Percentiles rank a stretch among this genome's conserved stretches.
Conservation (phyloP, 78 protist genomes). For the Protostelium mycophagum region DNA sequence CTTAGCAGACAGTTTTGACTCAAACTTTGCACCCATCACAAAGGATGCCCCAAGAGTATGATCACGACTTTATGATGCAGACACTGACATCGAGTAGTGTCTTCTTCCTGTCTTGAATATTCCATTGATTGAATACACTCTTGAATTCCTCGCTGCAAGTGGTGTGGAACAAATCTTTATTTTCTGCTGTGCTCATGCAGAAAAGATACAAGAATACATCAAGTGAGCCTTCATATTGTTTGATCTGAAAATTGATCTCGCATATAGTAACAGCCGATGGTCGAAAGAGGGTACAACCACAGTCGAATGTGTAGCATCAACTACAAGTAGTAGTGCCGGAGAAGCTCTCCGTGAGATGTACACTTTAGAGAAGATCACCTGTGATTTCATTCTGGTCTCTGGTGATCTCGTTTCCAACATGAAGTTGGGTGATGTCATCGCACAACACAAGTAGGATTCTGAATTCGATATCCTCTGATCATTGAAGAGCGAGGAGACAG, state of each 20-base stretch:
- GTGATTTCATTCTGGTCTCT: slow-evolving; percentile 68
- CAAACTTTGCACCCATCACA: slow-evolving; percentile 44
- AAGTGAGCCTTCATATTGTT: slow-evolving; percentile 5
- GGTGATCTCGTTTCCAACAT: slow-evolving; percentile 79
- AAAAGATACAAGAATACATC: slow-evolving; percentile 40
- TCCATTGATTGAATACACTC: slow-evolving; percentile 84
- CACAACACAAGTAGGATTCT: slow-evolving; percentile 68
- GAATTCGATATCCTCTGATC: too few relatives aligned
- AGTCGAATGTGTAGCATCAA: slow-evolving; percentile 19
- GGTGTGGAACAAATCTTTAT: slow-evolving; percentile 72
- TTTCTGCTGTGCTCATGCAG: slow-evolving; percentile 64
- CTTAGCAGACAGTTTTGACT: slow-evolving; percentile 56
- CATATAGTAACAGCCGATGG: slow-evolving; percentile 46
- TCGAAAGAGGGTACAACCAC: slow-evolving; percentile 11
- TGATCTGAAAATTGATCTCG: neutral
- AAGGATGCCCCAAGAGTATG: slow-evolving; percentile 55
- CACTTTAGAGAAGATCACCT: slow-evolving; percentile 32
- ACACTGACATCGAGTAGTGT: slow-evolving; percentile 1
- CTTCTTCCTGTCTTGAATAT: slow-evolving; percentile 73
- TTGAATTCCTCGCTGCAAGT: slow-evolving; percentile 74
- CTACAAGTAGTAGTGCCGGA: slow-evolving; percentile 44
- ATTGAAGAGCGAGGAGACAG: slow-evolving; percentile 44
- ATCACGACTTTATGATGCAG: neutral
- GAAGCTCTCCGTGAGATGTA: slow-evolving; percentile 77
- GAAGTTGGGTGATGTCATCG: slow-evolving; percentile 47